Conservation (phyloP, 2,329 filamentous ascomycete species). For the Colletotrichum euphorbiae region DNA sequence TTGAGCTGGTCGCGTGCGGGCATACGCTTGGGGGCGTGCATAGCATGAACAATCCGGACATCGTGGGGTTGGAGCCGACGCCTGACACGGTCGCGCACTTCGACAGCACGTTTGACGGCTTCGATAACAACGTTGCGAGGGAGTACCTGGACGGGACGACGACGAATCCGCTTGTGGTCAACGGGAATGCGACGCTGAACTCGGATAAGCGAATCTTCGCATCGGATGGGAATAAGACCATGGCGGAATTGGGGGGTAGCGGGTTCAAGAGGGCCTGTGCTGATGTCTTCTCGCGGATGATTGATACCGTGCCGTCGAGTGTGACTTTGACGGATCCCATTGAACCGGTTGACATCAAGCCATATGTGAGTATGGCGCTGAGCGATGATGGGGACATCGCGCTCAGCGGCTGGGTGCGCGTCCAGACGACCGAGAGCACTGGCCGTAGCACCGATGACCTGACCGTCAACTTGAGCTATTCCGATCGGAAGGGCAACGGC, state of each 20-base stretch:
- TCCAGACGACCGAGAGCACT: constrained; percentile 40
- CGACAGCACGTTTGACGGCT: constrained; percentile 44
- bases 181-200: constrained; percentile 42
- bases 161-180: constrained; percentile 42
- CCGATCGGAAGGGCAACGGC: constrained; percentile 38
- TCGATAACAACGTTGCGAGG: constrained; percentile 43
- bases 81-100: constrained; percentile 50
- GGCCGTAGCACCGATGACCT: constrained; percentile 39
- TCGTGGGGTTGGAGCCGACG: constrained; percentile 32
- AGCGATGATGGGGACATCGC: constrained; percentile 43
- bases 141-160: constrained; percentile 42
- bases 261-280: constrained; percentile 52
- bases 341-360: constrained; percentile 48
- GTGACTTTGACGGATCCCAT: constrained; percentile 48
- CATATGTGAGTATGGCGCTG: constrained; percentile 45
- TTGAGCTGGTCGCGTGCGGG: constrained; percentile 44
- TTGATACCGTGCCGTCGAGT: constrained; percentile 49
- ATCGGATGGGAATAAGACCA: constrained; percentile 52
- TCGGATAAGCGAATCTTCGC: constrained; percentile 43
- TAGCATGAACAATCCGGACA: constrained; percentile 44
- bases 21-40: constrained; percentile 45
- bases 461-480: constrained; percentile 30
- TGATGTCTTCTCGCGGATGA: constrained; percentile 48
- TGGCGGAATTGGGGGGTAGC: constrained; percentile 51
- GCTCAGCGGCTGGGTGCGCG: constrained; percentile 46